Base-by-base conservation (phyloP, 768 basidiomycete genomes). In the Russula ochroleuca region DNA sequence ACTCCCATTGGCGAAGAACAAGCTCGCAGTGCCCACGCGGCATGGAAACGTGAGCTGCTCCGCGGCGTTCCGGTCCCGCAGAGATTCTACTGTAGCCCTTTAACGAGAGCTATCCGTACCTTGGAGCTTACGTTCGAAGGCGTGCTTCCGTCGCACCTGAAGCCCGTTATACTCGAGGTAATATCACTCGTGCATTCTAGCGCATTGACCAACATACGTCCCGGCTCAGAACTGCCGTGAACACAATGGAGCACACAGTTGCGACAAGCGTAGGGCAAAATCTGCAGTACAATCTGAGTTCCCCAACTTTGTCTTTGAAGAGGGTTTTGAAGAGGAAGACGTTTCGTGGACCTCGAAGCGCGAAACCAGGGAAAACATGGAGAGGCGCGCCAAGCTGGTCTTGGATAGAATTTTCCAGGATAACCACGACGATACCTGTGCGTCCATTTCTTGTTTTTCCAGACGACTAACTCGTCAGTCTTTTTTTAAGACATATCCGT, bases 311-410 rank as follows among this genome's bases (percentile, higher is more conserved):
- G 56, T 23, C 19, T 67, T 68, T 13, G 68, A 68, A 17, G 68
- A 68, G 17, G 68, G 62, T 14, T 67, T 68, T 28, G 59, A 60
- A 50, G 68, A 68, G 48, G 56, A 68, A 38, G 68, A 68, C 31
- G 41, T 58, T 11, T 13, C 61, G 17, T 68, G 62, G 66, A 55
- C 66, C 15, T 8, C 23, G 0, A 48, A 55, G 35, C 57, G 66
- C 17, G 68, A 68, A 40, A 53, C 21, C 17, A 54, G 56, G 17
- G 52, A 41, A 13, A 52, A 38, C 38, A 14, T 43, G 7, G 58
- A 57, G 31, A 37, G 28, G 40, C 68, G 68, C n/a, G 68, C 68
- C 45, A 68, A 41, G 40, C 43, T 48, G 31, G 56, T 67, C 5
- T 54, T 68, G 52, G 66, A 68, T 31, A 61, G 38, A 33, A 61